A percentile compares a stretch with the other conserved stretches of the same genome.
These are phyloP conservation scores for Bertia moriformis DNA, from an alignment of 2,329 filamentous ascomycete genomes.

Conservation along the genomic window DNA sequence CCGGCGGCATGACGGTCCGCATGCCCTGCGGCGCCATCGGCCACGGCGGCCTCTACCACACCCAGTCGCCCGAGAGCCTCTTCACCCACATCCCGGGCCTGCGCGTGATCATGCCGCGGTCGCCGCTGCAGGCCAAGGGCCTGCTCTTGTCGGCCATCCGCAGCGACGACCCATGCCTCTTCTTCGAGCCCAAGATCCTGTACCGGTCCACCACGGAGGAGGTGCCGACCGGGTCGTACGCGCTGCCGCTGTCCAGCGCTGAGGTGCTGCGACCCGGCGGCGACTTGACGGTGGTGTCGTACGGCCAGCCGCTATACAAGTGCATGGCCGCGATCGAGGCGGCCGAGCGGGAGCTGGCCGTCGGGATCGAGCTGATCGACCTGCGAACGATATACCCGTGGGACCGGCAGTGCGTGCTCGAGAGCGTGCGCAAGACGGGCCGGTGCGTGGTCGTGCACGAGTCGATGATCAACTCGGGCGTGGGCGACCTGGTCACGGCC, in stretches of 20 bases:
- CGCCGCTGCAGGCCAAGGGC: slow-evolving; percentile 77
- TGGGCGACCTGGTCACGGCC: slow-evolving; percentile 79
- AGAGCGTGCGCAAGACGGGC: slow-evolving; percentile 77
- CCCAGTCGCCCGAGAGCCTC: slow-evolving; percentile 74
- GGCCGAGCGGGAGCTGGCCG: slow-evolving; percentile 60
- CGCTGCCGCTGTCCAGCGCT: slow-evolving; percentile 72
- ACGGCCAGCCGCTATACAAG: slow-evolving; percentile 77
- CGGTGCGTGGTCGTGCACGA: slow-evolving; percentile 81
- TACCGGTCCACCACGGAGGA: slow-evolving; percentile 87
- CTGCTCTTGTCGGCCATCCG: slow-evolving; percentile 64
- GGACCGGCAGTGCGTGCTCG: slow-evolving; percentile 68
- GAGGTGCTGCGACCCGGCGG: slow-evolving; percentile 69
- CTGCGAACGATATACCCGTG: slow-evolving; percentile 80
- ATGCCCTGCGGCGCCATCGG: slow-evolving; percentile 88
- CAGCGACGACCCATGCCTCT: slow-evolving; percentile 74
- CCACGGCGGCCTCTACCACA: slow-evolving; percentile 77
- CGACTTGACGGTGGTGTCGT: slow-evolving; percentile 73
- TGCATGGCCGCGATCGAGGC: slow-evolving; percentile 65
- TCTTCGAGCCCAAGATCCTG: slow-evolving; percentile 87
- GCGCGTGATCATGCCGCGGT: slow-evolving; percentile 72
- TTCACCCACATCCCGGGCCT: slow-evolving; percentile 82
- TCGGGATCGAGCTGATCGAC: slow-evolving; percentile 75
- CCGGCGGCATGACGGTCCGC: slow-evolving; percentile 68
- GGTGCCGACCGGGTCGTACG: slow-evolving; percentile 67
- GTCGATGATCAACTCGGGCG: slow-evolving; percentile 76